phyloP scores from a whole-genome alignment of 2,329 filamentous ascomycete species.

The Pseudogymnoascus sp. region DNA sequence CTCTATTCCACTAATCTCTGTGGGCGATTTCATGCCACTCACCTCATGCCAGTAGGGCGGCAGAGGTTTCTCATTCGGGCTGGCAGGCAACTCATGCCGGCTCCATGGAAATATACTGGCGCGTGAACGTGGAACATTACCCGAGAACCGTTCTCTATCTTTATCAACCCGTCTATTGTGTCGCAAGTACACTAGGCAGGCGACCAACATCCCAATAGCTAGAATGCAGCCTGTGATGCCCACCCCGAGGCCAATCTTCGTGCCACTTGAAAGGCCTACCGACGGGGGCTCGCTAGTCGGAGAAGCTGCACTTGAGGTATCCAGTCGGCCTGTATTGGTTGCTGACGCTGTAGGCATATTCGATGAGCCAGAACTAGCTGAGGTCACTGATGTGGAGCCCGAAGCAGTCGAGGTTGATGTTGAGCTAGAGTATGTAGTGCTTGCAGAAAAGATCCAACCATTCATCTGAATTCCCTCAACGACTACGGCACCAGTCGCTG shows the following conservation, averaged over 20 bases:
- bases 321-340: no score
- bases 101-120: not conserved
- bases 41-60: not conserved
- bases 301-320: no score
- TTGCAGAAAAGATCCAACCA: no score
- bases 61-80: not conserved
- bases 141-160: not conserved
- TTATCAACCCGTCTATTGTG: not conserved
- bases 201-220: not conserved
- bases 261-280: not conserved
- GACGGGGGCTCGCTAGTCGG: no score
- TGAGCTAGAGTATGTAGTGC: no score
- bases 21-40: not conserved
- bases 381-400: no score
- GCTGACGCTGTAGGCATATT: no score
- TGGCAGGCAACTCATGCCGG: not conserved
- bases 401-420: no score
- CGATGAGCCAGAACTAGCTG: no score
- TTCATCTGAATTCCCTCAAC: no score
- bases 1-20: not conserved
- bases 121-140: not conserved
- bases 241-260: not conserved
- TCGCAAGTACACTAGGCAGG: not conserved
- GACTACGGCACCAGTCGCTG: no score
- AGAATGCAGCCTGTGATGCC: not conserved